Evolutionary conservation across 106 monocot genomes (phyloP).

Genomic region (Acanthochlamys bracteata): DNA sequence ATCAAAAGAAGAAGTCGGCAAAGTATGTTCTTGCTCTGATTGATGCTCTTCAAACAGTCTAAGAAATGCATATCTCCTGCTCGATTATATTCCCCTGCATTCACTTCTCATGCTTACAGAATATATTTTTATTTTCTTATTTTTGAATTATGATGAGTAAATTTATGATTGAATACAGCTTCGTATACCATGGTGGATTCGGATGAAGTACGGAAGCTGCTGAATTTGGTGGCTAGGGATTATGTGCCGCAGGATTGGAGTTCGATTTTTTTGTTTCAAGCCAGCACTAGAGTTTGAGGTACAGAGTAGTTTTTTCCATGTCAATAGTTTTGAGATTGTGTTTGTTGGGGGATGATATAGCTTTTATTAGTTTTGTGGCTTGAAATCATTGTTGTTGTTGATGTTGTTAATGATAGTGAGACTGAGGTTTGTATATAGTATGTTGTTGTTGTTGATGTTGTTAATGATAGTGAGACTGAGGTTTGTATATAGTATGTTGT

Average conservation of each 20-base stretch:
- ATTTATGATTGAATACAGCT: slow-evolving; percentile 1
- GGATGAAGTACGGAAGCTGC: slow-evolving; percentile 24
- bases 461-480: too few relatives aligned
- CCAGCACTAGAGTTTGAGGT: slow-evolving; percentile 61
- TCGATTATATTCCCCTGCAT: slow-evolving; percentile 16
- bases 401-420: too few relatives aligned
- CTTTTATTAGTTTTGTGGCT: not conserved
- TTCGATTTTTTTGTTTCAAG: slow-evolving; percentile 53
- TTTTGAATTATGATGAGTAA: not conserved
- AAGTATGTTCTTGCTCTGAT: slow-evolving; percentile 61
- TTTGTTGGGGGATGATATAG: not conserved
- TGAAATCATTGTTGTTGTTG: too few relatives aligned
- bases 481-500: too few relatives aligned
- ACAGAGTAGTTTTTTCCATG: not conserved
- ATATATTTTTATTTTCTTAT: not conserved
- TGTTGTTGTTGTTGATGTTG: too few relatives aligned
- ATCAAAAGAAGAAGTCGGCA: slow-evolving; percentile 63
- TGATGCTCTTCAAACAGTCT: slow-evolving; percentile 42
- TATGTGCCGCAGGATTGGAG: slow-evolving; percentile 39
- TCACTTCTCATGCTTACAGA: not conserved
- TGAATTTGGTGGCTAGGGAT: slow-evolving; percentile 46
- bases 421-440: not conserved
- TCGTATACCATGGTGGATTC: slow-evolving; percentile 10
- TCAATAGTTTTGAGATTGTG: not conserved
- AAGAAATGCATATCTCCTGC: slow-evolving; percentile 23